Evolutionary conservation across 1,284 basidiomycete species (phyloP), one percentile per base, ranked within the genome.

Genomic region (Cutaneotrichosporon sp.): DNA sequence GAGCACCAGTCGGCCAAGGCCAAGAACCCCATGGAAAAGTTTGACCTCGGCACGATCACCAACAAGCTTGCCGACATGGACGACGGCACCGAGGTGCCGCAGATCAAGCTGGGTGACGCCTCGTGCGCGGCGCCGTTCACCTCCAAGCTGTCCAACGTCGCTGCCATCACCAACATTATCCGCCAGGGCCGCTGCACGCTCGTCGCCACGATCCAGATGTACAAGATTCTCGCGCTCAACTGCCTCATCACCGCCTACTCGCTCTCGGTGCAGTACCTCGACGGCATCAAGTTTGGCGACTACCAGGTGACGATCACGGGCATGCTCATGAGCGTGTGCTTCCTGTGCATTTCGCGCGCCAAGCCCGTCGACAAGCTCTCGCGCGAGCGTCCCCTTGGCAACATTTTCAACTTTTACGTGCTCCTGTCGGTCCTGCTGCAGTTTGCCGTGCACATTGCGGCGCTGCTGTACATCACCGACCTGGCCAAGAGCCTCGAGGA

Each of bases 201-300:
- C 14, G 92, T 97, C 40, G 92, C 92, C 1, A 97, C 92, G 1
- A 88, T 93, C 54, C 93, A 97, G 77, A 97, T 97, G 92, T 97
- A 96, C 84, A 96, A 96, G 79, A 97, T 97, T 63, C 80, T 97
- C 36, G 92, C 92, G 2, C 78, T 96, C 56, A 97, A 97, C 73
- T 96, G 92, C 71, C 79, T 97, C 38, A 97, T 97, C 72, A 94
- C 91, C 3, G 92, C 92, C 30, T 97, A 93, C 77, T 91, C 88
- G 73, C 78, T 97, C 58, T 91, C 88, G 64, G 93, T 97, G 21
- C 91, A 94, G 74, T 96, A 97, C 69, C 80, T 97, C 15, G 91
- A 97, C 61, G 93, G 92, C 22, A 94, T 97, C 81, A 97, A 97
- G 76, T 96, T 91, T 74, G 93, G 93, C 22, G 92, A 97, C 73